Evolutionary conservation across 1,284 basidiomycete species (phyloP), one percentile per base, ranked within the genome.

Genomic region (Phylloboletellus chloephorus): DNA sequence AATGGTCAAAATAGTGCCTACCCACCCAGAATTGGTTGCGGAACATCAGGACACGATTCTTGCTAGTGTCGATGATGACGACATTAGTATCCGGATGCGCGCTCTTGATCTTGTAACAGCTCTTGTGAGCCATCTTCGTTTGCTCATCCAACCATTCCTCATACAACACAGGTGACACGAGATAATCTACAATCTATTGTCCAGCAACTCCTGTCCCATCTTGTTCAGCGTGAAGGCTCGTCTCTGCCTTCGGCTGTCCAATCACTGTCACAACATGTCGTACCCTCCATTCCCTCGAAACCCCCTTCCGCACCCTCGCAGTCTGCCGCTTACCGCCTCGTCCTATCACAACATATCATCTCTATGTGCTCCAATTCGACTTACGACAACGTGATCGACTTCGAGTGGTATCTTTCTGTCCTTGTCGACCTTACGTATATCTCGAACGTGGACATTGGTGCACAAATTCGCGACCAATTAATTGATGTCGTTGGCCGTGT

Each of bases 381-480:
- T 6, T 98, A 96, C 56, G 80, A 82, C 40, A 86, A 94, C 56
- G 76, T 99, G 25, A 74, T 75, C 26, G 92, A 98, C 65, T 97
- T 98, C 58, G 86, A 94, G 55, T 99, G 96, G 96, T 96, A 92
- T 58, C 71, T 98, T 19, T 95, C 93, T 7, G 89, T 94, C 3
- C 78, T 97, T 17, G 76, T 96, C 32, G 90, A 96, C 53, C 74
- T 98, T 2, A 80, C 88, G 0, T 89, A 92, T 57, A 75, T 97
- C 31, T 85, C 86, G 31, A 78, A 79, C 30, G 88, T 82, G 32
- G 69, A 85, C 53, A 71, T 95, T 23, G 91, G 90, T 0, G 52
- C 66, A 0, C 75, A 82, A 52, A 82, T 96, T 46, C 74, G 82
- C 5, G 80, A 88, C 50, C 86, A 92, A 53, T 68, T 98, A 3